These are phyloP conservation scores for Guillardia theta DNA, from an alignment of 78 protist species.

Conservation along the genomic window DNA sequence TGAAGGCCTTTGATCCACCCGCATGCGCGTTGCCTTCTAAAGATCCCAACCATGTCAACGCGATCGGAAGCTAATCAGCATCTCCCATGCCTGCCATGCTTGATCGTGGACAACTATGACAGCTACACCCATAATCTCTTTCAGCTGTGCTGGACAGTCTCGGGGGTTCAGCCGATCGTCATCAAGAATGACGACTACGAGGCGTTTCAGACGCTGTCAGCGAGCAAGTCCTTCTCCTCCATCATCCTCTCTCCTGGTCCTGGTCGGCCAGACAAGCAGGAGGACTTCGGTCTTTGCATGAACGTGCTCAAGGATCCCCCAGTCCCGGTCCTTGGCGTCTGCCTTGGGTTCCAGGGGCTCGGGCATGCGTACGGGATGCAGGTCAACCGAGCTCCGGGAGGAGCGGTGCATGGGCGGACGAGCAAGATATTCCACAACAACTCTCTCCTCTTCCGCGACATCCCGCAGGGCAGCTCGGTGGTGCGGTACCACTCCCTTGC, in stretches of 20 bases:
- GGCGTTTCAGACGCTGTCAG: background rate
- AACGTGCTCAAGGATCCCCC: background rate
- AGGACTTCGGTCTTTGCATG: slow-evolving; percentile 64
- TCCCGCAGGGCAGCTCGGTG: slow-evolving; percentile 50
- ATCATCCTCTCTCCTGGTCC: slow-evolving; percentile 75
- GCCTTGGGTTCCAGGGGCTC: slow-evolving; percentile 76
- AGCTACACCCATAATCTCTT: background rate
- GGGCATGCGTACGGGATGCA: slow-evolving; percentile 39
- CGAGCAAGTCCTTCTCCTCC: background rate
- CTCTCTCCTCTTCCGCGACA: slow-evolving; percentile 43
- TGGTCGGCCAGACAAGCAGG: slow-evolving; percentile 40
- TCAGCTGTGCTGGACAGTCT: background rate
- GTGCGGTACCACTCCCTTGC: slow-evolving; percentile 77
- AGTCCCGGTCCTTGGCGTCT: slow-evolving; percentile 74
- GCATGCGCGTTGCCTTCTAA: no score
- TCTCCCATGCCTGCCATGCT: background rate
- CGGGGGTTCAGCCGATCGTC: background rate
- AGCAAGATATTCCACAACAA: slow-evolving; percentile 5
- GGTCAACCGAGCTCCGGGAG: slow-evolving; percentile 42
- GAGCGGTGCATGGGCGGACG: slow-evolving; percentile 56
- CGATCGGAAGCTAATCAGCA: no score
- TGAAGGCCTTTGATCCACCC: no score
- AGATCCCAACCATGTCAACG: no score
- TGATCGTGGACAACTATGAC: slow-evolving; percentile 13
- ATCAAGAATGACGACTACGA: background rate